A percentile compares a stretch with the other conserved stretches of the same genome.
These are phyloP conservation scores for Penicillium bovifimosum DNA, from an alignment of 495 filamentous ascomycete species.

Conservation along the genomic window DNA sequence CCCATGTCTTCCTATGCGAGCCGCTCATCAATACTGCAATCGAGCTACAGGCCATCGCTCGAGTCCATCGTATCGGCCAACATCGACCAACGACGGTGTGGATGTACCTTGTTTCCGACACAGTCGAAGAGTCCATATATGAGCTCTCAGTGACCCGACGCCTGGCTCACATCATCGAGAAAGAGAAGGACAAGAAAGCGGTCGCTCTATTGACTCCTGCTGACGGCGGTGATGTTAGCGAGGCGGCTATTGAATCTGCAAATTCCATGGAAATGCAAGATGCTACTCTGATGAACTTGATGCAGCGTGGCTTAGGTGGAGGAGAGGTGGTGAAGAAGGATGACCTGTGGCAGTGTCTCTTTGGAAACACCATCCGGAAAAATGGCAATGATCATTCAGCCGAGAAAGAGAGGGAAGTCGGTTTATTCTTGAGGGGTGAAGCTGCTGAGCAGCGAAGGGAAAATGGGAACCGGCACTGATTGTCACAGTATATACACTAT, in stretches of 20 bases:
- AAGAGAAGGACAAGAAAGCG: slow-evolving; percentile 26
- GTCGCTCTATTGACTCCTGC: slow-evolving; percentile 13
- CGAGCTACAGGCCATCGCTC: slow-evolving; percentile 88
- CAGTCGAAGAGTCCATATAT: slow-evolving; percentile 87
- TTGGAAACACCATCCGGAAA: slow-evolving; percentile 46
- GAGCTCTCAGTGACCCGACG: slow-evolving; percentile 74
- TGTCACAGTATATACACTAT: neutral
- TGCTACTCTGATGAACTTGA: slow-evolving; percentile 57
- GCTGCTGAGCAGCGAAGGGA: slow-evolving; percentile 40
- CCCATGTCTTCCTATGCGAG: slow-evolving; percentile 91
- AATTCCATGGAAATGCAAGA: slow-evolving; percentile 78
- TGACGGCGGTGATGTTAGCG: slow-evolving; percentile 34
- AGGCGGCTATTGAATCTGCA: slow-evolving; percentile 66
- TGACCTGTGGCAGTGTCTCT: slow-evolving; percentile 88
- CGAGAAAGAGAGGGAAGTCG: slow-evolving; percentile 37
- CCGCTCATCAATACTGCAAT: slow-evolving; percentile 88
- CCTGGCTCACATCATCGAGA: slow-evolving; percentile 64
- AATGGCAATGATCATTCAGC: slow-evolving; percentile 10
- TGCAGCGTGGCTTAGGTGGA: slow-evolving; percentile 68
- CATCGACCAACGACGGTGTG: slow-evolving; percentile 83
- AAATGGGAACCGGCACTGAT: neutral
- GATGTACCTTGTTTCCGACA: slow-evolving; percentile 85
- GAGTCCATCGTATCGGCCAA: slow-evolving; percentile 92
- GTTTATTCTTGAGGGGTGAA: slow-evolving; percentile 41
- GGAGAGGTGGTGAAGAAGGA: slow-evolving; percentile 70